phyloP scores from a whole-genome alignment of 768 basidiomycete genomes.

The Mycena rosella region DNA sequence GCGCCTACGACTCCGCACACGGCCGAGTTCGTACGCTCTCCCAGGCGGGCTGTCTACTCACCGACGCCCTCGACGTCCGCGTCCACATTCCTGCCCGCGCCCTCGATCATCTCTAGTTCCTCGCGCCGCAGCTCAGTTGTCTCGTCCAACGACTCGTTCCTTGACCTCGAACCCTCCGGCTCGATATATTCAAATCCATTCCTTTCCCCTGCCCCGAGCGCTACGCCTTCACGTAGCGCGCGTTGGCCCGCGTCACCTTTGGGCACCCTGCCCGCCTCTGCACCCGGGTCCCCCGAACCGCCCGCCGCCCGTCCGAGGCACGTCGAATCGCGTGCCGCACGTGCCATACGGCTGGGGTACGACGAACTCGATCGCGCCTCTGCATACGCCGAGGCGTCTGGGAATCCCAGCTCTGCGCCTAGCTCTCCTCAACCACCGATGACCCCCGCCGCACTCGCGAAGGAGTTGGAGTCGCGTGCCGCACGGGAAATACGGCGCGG shows the following conservation, averaged over 20 bases:
- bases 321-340: conserved; percentile 27
- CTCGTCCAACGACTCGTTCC: conserved; percentile 27
- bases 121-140: conserved; percentile 21
- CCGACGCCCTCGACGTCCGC: conserved; percentile 21
- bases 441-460: conserved; percentile 29
- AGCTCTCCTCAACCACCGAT: conserved; percentile 13
- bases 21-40: conserved; percentile 18
- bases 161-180: conserved; percentile 10
- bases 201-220: conserved; percentile 20
- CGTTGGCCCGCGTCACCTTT: conserved; percentile 8
- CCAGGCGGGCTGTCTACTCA: conserved; percentile 20
- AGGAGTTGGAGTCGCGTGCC: conserved; percentile 30
- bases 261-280: conserved; percentile 2
- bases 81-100: conserved; percentile 12
- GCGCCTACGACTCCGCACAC: conserved; percentile 27
- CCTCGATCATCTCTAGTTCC: conserved; percentile 14
- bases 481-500: conserved; percentile 31
- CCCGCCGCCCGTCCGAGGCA: too few relatives aligned
- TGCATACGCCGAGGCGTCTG: conserved; percentile 12
- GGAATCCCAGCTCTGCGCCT: background rate
- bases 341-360: conserved; percentile 24
- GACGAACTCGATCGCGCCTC: conserved; percentile 20
- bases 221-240: background rate
- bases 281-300: background rate
- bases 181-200: conserved; percentile 28